Evolutionary conservation across 2,329 filamentous ascomycete genomes (phyloP).

Genomic region (Dactylonectria macrodidyma): DNA sequence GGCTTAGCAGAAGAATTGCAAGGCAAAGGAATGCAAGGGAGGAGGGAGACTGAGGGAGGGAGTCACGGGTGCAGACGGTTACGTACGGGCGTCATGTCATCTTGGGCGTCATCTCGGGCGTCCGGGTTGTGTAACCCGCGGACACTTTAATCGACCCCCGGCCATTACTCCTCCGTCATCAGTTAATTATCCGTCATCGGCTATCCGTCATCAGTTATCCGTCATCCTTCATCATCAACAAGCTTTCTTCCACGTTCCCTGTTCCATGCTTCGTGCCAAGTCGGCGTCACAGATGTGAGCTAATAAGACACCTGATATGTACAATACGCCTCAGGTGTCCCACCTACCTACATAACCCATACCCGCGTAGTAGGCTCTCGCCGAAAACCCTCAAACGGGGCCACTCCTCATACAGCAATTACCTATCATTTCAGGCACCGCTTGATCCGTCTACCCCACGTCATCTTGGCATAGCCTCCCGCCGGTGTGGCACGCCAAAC

Average conservation of each 20-base stretch:
- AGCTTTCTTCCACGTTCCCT: background rate
- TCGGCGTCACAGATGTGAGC: conserved; percentile 1
- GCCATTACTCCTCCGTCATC: conserved; percentile 5
- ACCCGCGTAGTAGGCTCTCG: background rate
- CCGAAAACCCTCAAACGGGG: background rate
- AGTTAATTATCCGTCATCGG: conserved; percentile 12
- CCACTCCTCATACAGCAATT: conserved; percentile 17
- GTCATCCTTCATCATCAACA: conserved; percentile 13
- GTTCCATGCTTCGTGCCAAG: background rate
- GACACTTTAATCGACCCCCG: background rate
- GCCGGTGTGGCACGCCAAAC: background rate
- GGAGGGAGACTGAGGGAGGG: background rate
- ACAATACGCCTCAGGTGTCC: background rate
- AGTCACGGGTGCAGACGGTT: conserved; percentile 22
- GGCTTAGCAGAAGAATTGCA: conserved; percentile 8
- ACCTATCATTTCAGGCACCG: conserved; percentile 11
- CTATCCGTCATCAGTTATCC: conserved; percentile 12
- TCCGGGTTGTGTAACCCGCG: conserved; percentile 13
- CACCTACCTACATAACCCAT: background rate
- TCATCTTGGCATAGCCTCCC: too few species aligned
- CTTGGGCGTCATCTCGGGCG: background rate
- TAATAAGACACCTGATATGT: conserved; percentile 16
- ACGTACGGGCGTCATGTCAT: background rate
- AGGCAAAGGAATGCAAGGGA: conserved; percentile 30
- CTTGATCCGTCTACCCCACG: conserved; percentile 12